Base-by-base conservation (phyloP, 2,329 filamentous ascomycete genomes). In the Cytospora piceae region DNA sequence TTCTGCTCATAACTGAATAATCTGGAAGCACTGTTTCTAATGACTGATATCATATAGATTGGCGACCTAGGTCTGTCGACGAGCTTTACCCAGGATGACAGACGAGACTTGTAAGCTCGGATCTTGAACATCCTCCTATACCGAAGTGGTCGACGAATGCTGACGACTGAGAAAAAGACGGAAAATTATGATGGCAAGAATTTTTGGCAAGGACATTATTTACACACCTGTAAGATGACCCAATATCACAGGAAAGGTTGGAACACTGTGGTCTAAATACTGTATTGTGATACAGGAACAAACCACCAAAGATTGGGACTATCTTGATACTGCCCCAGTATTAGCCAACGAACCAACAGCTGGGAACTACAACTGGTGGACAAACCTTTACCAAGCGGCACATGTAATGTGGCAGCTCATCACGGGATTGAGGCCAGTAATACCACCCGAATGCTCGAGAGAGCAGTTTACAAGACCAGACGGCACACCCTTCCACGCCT, bases 291-390 rank as follows among this genome's bases (percentile, higher is more conserved):
- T n/a, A 6, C 31, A 64, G 61, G 61, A 64, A 42, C 61, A 64
- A 64, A 64, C 58, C 20, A 64, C 61, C 31, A 64, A n/a, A 53
- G 61, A 64, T 7, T 64, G 61, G 61, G 61, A 64, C 12, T 64
- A 64, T 29, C 22, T 64, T 34, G 61, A 54, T 24, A 51, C 51
- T 8, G 29, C 49, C 31, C 37, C 61, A 29, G 3, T 51, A 32
- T 9, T 64, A 9, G 29, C 12, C 11, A 46, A 31, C 7, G 61
- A 64, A 27, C 46, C 37, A 12, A 58, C 55, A 17, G 61, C 61
- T 22, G 61, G 61, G 15, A 34, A 58, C 17, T 64, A 64, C 29
- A 39, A 54, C 17, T 64, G 55, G 55, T 32, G 55, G 46, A 58
- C 54, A n/a, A 64, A 64, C 51, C 58, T 64, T n/a, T 64, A 64